Evolutionary conservation across 192 early-diverging fungal genomes (phyloP).

Genomic region (Linnemannia hyalina): DNA sequence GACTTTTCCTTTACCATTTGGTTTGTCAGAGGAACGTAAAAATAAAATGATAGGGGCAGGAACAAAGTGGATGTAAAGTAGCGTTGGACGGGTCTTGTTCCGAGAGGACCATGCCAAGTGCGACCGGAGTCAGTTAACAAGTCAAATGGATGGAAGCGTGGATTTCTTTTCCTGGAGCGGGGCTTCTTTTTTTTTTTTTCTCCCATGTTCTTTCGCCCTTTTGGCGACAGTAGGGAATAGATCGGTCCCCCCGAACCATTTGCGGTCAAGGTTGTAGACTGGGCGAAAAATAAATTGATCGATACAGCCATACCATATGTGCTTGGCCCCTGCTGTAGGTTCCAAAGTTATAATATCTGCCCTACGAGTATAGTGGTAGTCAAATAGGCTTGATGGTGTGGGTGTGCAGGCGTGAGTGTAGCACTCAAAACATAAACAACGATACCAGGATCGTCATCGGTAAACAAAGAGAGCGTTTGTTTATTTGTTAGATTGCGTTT

Average conservation of each 20-base stretch:
- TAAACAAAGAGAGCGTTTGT: no score
- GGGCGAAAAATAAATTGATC: background rate
- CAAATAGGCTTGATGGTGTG: background rate
- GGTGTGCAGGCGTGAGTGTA: no score
- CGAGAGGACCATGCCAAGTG: slow-evolving; percentile 1
- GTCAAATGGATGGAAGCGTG: background rate
- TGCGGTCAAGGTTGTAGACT: background rate
- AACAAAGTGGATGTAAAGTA: background rate
- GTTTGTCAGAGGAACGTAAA: no score
- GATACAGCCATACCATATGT: background rate
- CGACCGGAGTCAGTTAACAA: background rate
- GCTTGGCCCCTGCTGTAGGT: background rate
- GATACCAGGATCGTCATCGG: background rate
- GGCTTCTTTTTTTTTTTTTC: background rate
- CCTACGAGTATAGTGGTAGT: background rate
- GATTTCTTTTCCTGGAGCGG: background rate
- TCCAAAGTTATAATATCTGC: background rate
- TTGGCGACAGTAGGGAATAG: background rate
- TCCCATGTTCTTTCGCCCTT: slow-evolving; percentile 20
- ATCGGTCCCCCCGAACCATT: background rate
- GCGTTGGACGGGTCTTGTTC: slow-evolving; percentile 1
- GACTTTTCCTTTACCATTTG: no score
- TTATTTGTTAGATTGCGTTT: no score
- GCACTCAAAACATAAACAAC: background rate
- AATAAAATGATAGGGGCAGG: background rate